A percentile compares a stretch with the other conserved stretches of the same genome.
Evolutionary conservation across 1,284 basidiomycete genomes (phyloP).

Genomic region (Ganoderma lucidum): DNA sequence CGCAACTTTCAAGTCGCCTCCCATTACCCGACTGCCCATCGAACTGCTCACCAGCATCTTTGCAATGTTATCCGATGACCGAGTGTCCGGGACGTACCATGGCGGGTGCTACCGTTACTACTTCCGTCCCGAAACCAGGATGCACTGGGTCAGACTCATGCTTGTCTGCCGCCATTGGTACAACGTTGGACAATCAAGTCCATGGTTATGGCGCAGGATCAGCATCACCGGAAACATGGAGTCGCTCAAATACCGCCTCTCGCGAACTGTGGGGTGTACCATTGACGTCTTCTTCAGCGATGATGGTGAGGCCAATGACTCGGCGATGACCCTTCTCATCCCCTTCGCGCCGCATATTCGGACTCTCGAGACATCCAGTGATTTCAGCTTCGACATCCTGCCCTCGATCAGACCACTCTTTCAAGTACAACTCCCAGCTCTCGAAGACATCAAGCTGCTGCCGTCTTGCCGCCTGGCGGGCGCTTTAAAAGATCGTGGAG

Average conservation of each 20-base stretch:
- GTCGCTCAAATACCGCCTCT: conserved; percentile 1
- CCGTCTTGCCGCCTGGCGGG: not conserved
- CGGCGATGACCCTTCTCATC: not conserved
- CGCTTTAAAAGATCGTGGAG: too few species aligned
- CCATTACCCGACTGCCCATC: not conserved
- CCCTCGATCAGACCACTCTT: not conserved
- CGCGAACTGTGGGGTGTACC: not conserved
- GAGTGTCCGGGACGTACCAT: not conserved
- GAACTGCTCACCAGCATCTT: not conserved
- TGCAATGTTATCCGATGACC: not conserved
- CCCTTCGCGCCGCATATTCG: not conserved
- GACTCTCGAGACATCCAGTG: not conserved
- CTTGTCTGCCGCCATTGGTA: conserved; percentile 5
- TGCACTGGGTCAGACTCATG: conserved; percentile 5
- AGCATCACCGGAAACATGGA: not conserved
- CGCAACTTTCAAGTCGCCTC: not conserved
- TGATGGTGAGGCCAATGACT: not conserved
- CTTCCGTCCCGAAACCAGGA: not conserved
- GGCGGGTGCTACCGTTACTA: not conserved
- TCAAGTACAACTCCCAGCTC: not conserved
- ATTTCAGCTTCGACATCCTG: not conserved
- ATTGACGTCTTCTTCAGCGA: not conserved
- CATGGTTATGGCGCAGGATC: conserved; percentile 1
- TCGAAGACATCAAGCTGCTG: not conserved
- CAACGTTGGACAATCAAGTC: not conserved